phyloP scores from a whole-genome alignment of 2,329 filamentous ascomycete species.

The Monosporascus sp. region DNA sequence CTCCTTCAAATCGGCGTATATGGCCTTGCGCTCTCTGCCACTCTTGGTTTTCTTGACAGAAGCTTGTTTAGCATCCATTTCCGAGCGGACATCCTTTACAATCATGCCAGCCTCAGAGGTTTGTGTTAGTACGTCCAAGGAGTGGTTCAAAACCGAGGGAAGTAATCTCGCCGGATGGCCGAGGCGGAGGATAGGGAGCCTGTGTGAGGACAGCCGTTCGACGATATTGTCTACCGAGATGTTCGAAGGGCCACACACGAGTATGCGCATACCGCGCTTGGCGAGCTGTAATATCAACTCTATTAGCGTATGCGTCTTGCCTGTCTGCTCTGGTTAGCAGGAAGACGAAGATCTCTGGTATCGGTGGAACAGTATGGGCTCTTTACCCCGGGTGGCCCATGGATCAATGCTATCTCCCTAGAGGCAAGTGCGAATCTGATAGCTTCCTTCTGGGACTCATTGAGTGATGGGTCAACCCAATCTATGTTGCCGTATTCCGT shows the following conservation, averaged over 20 bases:
- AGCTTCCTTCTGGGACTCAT: constrained; percentile 63
- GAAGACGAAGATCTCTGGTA: constrained; percentile 3
- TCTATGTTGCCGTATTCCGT: constrained; percentile 42
- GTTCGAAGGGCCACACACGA: constrained; percentile 96
- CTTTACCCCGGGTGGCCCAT: constrained; percentile 79
- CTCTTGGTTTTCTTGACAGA: constrained; percentile 82
- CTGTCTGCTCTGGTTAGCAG: constrained; percentile 52
- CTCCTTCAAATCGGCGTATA: constrained; percentile 81
- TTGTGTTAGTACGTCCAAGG: constrained; percentile 83
- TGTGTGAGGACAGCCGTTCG: constrained; percentile 79
- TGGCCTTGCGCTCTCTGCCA: constrained; percentile 71
- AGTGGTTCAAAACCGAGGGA: constrained; percentile 82
- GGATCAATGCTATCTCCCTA: constrained; percentile 80
- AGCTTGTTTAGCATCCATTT: constrained; percentile 89
- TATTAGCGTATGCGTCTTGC: constrained; percentile 94
- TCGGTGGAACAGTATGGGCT: background rate
- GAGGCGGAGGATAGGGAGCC: constrained; percentile 80
- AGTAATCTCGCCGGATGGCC: constrained; percentile 90
- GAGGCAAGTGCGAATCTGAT: constrained; percentile 80
- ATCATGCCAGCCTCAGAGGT: constrained; percentile 87
- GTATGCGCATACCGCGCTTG: constrained; percentile 64
- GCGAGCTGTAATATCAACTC: constrained; percentile 92
- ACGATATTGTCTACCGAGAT: constrained; percentile 98
- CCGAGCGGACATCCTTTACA: constrained; percentile 81
- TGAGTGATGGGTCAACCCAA: constrained; percentile 59